Percentiles rank a stretch among this genome's conserved stretches.
These are phyloP conservation scores for Trichosporon sp. DNA, from an alignment of 1,284 basidiomycete species.

Conservation along the genomic window DNA sequence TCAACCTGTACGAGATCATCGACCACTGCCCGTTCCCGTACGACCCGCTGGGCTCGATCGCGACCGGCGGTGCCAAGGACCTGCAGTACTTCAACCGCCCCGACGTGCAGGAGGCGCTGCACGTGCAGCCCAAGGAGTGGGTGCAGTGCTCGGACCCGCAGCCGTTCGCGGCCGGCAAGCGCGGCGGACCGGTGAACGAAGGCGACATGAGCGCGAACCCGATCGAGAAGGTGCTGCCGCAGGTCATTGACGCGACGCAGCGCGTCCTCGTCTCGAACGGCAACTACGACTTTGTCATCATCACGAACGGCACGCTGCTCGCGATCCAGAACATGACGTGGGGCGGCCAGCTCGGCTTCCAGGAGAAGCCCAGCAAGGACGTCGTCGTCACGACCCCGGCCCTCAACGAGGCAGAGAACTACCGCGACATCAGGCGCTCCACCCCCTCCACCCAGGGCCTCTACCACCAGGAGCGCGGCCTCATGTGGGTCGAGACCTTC, in stretches of 20 bases:
- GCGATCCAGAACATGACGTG: slow-evolving; percentile 39
- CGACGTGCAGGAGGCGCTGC: slow-evolving; percentile 68
- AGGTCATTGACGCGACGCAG: slow-evolving; percentile 59
- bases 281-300: slow-evolving; percentile 31
- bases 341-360: slow-evolving; percentile 28
- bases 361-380: slow-evolving; percentile 14
- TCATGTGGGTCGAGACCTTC: slow-evolving; percentile 25
- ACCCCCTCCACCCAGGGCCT: slow-evolving; percentile 7
- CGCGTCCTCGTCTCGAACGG: slow-evolving; percentile 68
- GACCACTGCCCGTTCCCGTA: slow-evolving; percentile 58
- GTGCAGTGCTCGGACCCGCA: slow-evolving; percentile 57
- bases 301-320: slow-evolving; percentile 30
- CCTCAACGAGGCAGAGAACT: background rate
- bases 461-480: slow-evolving; percentile 22
- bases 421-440: background rate
- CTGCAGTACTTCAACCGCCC: slow-evolving; percentile 65
- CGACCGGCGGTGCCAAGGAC: slow-evolving; percentile 44
- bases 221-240: slow-evolving; percentile 25
- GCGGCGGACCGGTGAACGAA: background rate
- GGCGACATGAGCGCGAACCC: slow-evolving; percentile 61
- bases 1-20: slow-evolving; percentile 65
- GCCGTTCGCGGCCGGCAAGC: slow-evolving; percentile 57
- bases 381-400: slow-evolving; percentile 10
- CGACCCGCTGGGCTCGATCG: slow-evolving; percentile 62
- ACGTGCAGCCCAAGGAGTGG: slow-evolving; percentile 67